Evolutionary conservation across 768 basidiomycete species (phyloP), one percentile per base, ranked within the genome.

Genomic region (Rhodotorula toruloides): DNA sequence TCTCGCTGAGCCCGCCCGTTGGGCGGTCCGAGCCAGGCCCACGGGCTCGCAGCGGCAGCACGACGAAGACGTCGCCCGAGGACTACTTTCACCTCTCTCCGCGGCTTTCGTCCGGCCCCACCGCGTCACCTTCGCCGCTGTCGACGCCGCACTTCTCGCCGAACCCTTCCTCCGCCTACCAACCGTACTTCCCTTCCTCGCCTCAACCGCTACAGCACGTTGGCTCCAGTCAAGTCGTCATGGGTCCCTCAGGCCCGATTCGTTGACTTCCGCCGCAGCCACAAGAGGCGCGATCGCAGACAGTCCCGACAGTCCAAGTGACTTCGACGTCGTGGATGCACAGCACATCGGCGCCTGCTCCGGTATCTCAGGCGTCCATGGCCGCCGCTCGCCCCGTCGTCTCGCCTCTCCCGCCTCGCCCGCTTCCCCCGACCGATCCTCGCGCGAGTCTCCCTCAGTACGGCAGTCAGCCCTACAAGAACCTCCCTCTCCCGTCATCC

Each of bases 261-360:
- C 61, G 70, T 6, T 54, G 61, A 22, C 61, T 71, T n/a, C 70
- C 65, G 19, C 61, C 54, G 3, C 63, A 54, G 13, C 63, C 59
- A 3, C 63, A 47, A 25, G 44, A 47, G 21, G 61, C 63, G 50
- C 59, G 68, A 3, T 31, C 43, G 46, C 63, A 70, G 21, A 69
- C 63, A 21, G 60, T 56, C 9, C 64, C 68, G 22, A 12, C 52
- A 29, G 47, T 58, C 16, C 55, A 48, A 21, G 63, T 61, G 11
- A 53, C 68, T 13, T 48, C 57, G 31, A 39, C 60, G 25, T 34
- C 25, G 12, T 70, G 63, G 68, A 11, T 46, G 9, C 36, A 22
- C 2, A 0, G 52, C 13, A 29, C 54, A 22, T 1, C 39, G 11
- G 54, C 39, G 9, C 54, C 37, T 32, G 49, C 56, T 21, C 57